Percentiles rank a stretch among this genome's conserved stretches.
Evolutionary conservation across 257 asterid genomes (phyloP).

Genomic region (Cruciata laevipes): DNA sequence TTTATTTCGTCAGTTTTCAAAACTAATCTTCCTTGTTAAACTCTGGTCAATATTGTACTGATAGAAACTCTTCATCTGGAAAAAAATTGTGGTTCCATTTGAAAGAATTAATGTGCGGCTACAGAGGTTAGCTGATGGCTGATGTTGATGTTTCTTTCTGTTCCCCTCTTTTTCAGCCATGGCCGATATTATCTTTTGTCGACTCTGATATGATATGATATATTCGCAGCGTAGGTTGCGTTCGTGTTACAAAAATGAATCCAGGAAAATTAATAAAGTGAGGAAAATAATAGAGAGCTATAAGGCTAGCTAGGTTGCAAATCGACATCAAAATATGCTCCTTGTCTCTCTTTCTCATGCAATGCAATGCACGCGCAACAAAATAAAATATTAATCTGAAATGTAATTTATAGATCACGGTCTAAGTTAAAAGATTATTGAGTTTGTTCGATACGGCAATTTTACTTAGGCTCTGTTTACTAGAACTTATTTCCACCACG

Average conservation of each 20-base stretch:
- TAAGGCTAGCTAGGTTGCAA: neutral
- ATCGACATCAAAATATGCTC: constrained; percentile 26
- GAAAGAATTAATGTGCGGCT: constrained; percentile 36
- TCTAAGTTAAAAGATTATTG: too few species aligned
- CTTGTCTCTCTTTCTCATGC: constrained; percentile 24
- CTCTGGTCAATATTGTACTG: constrained; percentile 27
- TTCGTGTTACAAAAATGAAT: neutral
- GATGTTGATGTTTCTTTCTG: neutral
- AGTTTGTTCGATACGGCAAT: too few species aligned
- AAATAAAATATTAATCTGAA: too few species aligned
- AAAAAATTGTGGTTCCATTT: constrained; percentile 53
- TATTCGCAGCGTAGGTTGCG: too few species aligned
- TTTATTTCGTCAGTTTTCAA: too few species aligned
- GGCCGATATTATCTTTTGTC: neutral
- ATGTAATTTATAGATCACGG: too few species aligned
- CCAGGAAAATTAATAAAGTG: neutral
- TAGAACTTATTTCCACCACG: too few species aligned
- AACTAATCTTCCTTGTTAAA: too few species aligned
- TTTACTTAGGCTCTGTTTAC: too few species aligned
- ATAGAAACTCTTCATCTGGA: constrained; percentile 14
- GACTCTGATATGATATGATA: neutral
- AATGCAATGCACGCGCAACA: constrained; percentile 22
- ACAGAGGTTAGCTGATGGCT: constrained; percentile 18
- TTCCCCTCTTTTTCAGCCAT: neutral
- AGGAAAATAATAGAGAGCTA: neutral